Conservation (phyloP, 805 yeast species). For the Lachancea sp. region DNA sequence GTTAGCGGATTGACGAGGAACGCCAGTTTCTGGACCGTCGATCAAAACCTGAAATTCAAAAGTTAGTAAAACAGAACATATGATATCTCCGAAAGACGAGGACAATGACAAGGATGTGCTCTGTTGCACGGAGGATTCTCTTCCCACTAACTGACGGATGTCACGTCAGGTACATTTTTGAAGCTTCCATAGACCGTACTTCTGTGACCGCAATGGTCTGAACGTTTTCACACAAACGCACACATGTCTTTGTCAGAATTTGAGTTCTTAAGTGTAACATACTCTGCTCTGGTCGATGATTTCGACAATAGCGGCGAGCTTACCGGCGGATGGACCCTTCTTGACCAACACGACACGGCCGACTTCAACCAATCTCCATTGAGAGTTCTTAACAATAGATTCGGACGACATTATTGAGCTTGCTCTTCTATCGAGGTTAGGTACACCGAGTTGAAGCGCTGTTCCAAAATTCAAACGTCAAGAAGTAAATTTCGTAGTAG, state of each 20-base stretch:
- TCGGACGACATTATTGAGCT: constrained; percentile 50
- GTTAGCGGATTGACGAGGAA: constrained; percentile 86
- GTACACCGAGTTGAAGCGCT: neutral
- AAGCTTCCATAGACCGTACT: too few relatives aligned
- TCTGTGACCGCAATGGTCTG: too few relatives aligned
- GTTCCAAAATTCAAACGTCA: neutral
- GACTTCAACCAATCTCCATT: constrained; percentile 99
- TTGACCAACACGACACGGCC: constrained; percentile 96
- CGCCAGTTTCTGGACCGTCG: constrained; percentile 89
- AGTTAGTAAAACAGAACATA: constrained; percentile 23
- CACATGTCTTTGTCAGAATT: too few relatives aligned
- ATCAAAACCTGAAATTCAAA: constrained; percentile 57
- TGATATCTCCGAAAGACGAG: too few relatives aligned
- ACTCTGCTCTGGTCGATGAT: constrained; percentile 99
- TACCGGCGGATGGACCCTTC: constrained; percentile 66
- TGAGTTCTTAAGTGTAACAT: constrained; percentile 35
- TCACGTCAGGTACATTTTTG: too few relatives aligned
- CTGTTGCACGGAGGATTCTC: too few relatives aligned
- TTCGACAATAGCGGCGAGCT: constrained; percentile 96
- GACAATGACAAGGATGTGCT: too few relatives aligned
- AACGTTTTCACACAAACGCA: too few relatives aligned
- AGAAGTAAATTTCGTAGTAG: neutral
- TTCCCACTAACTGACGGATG: too few relatives aligned
- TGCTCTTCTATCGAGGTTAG: constrained; percentile 10
- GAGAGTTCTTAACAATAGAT: constrained; percentile 85